phyloP scores from a whole-genome alignment of 2,329 filamentous ascomycete species.

The Aquanectria penicillioides region DNA sequence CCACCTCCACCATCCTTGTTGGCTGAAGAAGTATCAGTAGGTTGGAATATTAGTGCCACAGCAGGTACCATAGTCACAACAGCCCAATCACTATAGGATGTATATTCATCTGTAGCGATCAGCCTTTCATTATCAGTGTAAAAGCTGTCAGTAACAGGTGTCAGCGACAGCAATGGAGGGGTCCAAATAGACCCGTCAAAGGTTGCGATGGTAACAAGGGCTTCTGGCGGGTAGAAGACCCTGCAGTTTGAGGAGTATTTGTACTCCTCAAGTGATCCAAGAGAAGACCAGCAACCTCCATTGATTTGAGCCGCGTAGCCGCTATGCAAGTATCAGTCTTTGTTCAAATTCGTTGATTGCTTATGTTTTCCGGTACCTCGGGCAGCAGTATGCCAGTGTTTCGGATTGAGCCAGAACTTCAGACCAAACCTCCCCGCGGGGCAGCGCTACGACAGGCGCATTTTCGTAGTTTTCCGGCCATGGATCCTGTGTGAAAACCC shows the following conservation, averaged over 20 bases:
- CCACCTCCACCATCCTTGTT: not conserved
- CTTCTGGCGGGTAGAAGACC: not conserved
- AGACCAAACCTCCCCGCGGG: not conserved
- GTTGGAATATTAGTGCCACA: slow-evolving; percentile 28
- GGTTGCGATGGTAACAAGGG: slow-evolving; percentile 1
- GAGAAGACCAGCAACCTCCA: slow-evolving; percentile 23
- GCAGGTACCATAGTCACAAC: slow-evolving; percentile 19
- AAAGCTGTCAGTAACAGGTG: not conserved
- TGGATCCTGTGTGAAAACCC: slow-evolving; percentile 25
- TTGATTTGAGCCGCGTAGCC: slow-evolving; percentile 18
- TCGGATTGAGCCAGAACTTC: slow-evolving; percentile 25
- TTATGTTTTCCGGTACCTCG: slow-evolving; percentile 23
- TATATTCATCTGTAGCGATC: not conserved
- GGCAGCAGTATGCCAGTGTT: slow-evolving; percentile 36
- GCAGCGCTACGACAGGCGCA: not conserved
- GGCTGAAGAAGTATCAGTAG: slow-evolving; percentile 19
- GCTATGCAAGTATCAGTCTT: slow-evolving; percentile 13
- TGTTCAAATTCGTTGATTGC: too few species aligned
- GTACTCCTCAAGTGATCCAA: slow-evolving; percentile 12
- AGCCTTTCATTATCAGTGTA: not conserved
- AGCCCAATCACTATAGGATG: not conserved
- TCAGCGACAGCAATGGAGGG: slow-evolving; percentile 4
- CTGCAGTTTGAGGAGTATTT: slow-evolving; percentile 11
- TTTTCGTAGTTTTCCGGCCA: not conserved
- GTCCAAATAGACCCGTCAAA: slow-evolving; percentile 24